These are phyloP conservation scores for Harringtonia aguacate DNA, from an alignment of 2,329 filamentous ascomycete genomes.

Conservation along the genomic window DNA sequence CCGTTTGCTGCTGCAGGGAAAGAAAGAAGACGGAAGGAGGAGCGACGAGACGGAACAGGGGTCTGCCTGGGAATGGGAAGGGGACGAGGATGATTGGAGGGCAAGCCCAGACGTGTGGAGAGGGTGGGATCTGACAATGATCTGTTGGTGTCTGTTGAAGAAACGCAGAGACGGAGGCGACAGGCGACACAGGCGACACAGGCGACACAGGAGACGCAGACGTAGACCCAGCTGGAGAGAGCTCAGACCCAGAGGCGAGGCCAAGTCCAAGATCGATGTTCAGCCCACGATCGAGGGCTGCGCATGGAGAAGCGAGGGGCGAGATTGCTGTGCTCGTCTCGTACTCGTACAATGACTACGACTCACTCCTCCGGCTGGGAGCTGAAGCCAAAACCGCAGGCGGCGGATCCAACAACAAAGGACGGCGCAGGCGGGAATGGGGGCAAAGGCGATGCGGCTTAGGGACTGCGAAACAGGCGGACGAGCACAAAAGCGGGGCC, in stretches of 20 bases:
- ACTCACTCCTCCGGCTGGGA: too few relatives aligned
- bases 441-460: background rate
- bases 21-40: background rate
- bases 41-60: conserved; percentile 7
- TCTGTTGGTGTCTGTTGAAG: conserved; percentile 1
- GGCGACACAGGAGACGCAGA: background rate
- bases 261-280: too few relatives aligned
- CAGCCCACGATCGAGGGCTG: too few relatives aligned
- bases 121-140: conserved; percentile 1
- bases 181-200: background rate
- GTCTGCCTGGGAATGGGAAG: conserved; percentile 11
- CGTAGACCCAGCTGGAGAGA: background rate
- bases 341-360: too few relatives aligned
- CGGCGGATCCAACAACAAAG: too few relatives aligned
- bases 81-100: conserved; percentile 9
- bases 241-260: too few relatives aligned
- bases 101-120: conserved; percentile 6
- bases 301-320: too few relatives aligned
- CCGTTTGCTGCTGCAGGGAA: background rate
- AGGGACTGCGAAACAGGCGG: conserved; percentile 5
- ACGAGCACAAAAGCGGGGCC: conserved; percentile 5
- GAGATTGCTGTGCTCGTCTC: too few relatives aligned
- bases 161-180: conserved; percentile 4
- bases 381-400: too few relatives aligned
- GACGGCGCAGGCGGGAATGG: background rate